Evolutionary conservation across 495 filamentous ascomycete genomes (phyloP), one percentile per base, ranked within the genome.

Genomic region (Pseudoneurospora amorphoporcata): DNA sequence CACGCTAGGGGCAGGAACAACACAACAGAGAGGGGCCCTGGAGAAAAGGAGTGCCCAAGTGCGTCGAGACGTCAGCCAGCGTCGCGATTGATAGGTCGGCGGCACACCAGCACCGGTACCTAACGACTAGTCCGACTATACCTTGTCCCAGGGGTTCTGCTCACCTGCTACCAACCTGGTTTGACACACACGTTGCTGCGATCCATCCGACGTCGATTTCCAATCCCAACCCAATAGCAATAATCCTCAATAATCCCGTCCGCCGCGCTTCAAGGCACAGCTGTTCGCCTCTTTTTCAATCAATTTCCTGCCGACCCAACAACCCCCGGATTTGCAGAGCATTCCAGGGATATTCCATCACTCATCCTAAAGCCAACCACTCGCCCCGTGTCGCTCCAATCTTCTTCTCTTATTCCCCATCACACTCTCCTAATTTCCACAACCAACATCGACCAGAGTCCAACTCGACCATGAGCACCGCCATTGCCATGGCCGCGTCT

Each of bases 401-500:
- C 68, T 39, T 72, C 53, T 68, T 47, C 69, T 69, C 68, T 71
- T 53, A 39, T 69, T 61, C 65, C 61, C 61, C 69, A 35, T 19
- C 70, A 45, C 40, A 16, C 53, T 71, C 68, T 45, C 41, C 68
- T 37, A 39, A 72, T 69, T 68, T 37, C 35, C 42, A 69, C 47
- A 65, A 72, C 69, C 41, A 53, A 43, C 29, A 74, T 70, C 69
- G 73, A 32, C 12, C 14, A 61, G 70, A 58, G 42, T 73, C 70
- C 65, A 70, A 38, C 23, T 73, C 74, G 82, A 87, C 74, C 78
- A 88, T 88, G 87, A 88, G 86, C 78, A 84, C 86, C 78, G 87
- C 85, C 73, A 84, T 88, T 80, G 86, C 87, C 68, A 88, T 88
- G 86, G 86, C 85, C 75, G 85, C 85, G 69, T 88, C 87, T 68